Conservation (phyloP, 306 rosid genomes). For the Trifolium subterraneum region DNA sequence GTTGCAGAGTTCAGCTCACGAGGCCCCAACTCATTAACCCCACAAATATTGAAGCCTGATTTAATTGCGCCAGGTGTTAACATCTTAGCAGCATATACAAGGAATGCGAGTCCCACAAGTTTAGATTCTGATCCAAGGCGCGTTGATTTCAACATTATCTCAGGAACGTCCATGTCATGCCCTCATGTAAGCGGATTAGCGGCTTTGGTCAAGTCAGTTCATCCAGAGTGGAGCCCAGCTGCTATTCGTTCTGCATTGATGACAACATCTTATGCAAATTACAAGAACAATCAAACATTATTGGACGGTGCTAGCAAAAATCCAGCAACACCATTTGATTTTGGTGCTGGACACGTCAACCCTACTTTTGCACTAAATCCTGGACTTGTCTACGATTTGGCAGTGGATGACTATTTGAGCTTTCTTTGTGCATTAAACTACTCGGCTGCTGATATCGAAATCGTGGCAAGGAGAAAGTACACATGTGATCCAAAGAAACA, state of each 20-base stretch:
- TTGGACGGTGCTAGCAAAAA: constrained; percentile 56
- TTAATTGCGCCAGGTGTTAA: constrained; percentile 83
- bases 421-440: constrained; percentile 77
- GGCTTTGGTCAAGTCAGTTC: constrained; percentile 64
- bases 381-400: constrained; percentile 77
- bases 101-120: constrained; percentile 48
- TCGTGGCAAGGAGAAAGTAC: constrained; percentile 53
- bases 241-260: constrained; percentile 77
- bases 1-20: constrained; percentile 85
- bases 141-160: constrained; percentile 76
- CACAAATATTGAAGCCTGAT: constrained; percentile 78
- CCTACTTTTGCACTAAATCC: constrained; percentile 75
- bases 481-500: constrained; percentile 52
- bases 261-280: constrained; percentile 74
- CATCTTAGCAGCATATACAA: constrained; percentile 74
- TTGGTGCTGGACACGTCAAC: constrained; percentile 56
- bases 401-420: constrained; percentile 62
- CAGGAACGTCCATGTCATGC: constrained; percentile 96
- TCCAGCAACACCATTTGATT: constrained; percentile 72
- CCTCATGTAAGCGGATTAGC: constrained; percentile 87
- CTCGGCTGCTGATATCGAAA: constrained; percentile 41
- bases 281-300: constrained; percentile 51
- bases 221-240: constrained; percentile 86
- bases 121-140: constrained; percentile 58
- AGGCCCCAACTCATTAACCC: constrained; percentile 67